Base-by-base conservation (phyloP, 2,329 filamentous ascomycete species). In the Lasiodiplodia hormozganensis region DNA sequence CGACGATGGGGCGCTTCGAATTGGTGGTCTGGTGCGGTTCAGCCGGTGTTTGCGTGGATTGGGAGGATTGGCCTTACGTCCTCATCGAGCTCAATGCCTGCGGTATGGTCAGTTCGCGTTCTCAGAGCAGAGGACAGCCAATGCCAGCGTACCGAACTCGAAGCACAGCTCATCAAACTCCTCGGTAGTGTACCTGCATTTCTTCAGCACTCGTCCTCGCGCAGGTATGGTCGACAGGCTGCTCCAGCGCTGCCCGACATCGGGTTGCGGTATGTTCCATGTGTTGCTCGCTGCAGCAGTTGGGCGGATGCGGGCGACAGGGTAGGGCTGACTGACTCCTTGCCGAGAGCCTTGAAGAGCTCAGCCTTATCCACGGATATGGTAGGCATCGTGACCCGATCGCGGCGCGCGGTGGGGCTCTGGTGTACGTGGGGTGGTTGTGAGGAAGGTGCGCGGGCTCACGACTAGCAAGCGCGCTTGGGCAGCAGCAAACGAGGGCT, bases 161-260 rank as follows among this genome's bases (percentile, higher is more conserved):
- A 99, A 99, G 82, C 96, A 98, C 74, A 99, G 86, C 78, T 97
- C 92, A 81, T 99, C 96, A 78, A 99, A 99, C 77, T 97, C 93
- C 76, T 97, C 89, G 72, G 93, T 96, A 67, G 95, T 97, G 82
- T 92, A 95, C 73, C 92, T 94, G 25, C 36, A 10, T 38, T 21
- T 21, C 16, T 16, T 68, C 67, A 68, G 67, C 51, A 51, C 4
- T 58, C 47, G 4, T 51, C 43, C 40, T 34, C 38, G 56, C n/a
- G n/a, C 21, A 36, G 49, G 14, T 36, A 28, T 18, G 28, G 43
- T 28, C 16, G 12, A 2, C 25, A 43, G 10, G 40, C n/a, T 28
- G 40, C 23, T 34, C 40, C 25, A 11, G 23, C 28, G 40, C 40
- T 43, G 40, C 58, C 28, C 14, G 52, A n/a, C 47, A 40, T 21